A percentile compares a stretch with the other conserved stretches of the same genome.
phyloP scores from a whole-genome alignment of 2,329 filamentous ascomycete species.

The Fusarium goolgardi region DNA sequence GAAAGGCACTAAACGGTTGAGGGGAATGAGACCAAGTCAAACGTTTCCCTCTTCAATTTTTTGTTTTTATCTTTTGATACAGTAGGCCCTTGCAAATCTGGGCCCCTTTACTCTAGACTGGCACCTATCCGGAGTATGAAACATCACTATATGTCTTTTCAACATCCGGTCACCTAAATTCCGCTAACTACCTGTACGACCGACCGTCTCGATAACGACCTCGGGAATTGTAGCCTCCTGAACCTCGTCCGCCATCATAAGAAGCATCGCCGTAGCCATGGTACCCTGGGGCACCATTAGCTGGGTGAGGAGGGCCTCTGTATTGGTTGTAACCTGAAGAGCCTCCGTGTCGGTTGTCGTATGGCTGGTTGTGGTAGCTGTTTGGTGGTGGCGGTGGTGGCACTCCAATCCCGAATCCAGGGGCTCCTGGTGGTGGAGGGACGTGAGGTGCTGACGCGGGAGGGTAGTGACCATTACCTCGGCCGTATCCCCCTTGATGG shows the following conservation, averaged over 20 bases:
- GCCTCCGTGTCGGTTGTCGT: constrained; percentile 32
- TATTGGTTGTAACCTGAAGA: constrained; percentile 39
- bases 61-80: too few species aligned
- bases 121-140: not conserved
- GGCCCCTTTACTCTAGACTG: too few species aligned
- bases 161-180: not conserved
- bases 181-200: constrained; percentile 38
- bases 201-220: constrained; percentile 40
- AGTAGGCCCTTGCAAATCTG: not conserved
- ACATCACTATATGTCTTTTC: not conserved
- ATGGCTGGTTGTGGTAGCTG: constrained; percentile 39
- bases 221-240: constrained; percentile 36
- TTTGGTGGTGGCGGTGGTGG: constrained; percentile 49
- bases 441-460: constrained; percentile 28
- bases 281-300: constrained; percentile 29
- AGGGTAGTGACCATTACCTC: constrained; percentile 31
- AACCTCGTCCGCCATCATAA: constrained; percentile 35
- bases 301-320: constrained; percentile 33
- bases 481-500: constrained; percentile 40
- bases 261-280: constrained; percentile 39
- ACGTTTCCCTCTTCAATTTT: not conserved
- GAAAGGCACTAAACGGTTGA: not conserved
- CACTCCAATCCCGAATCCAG: constrained; percentile 51
- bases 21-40: not conserved
- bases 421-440: constrained; percentile 51